Base-by-base conservation (phyloP, 2,329 filamentous ascomycete genomes). In the Exophiala bonariae region DNA sequence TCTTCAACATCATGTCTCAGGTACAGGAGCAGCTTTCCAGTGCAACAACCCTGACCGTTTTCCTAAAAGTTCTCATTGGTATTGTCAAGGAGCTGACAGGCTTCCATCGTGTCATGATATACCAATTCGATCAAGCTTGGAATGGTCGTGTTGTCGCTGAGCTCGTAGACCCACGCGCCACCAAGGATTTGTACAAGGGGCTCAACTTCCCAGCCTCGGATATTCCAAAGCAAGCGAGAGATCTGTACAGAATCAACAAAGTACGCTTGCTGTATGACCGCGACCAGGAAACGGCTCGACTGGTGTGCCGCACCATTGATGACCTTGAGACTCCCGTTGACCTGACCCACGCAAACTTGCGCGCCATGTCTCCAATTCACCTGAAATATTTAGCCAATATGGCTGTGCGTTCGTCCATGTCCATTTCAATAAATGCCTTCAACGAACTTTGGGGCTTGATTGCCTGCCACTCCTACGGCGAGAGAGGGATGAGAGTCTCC, bases 401-500 rank as follows among this genome's bases (percentile, higher is more conserved):
- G 90, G 85, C 84, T 6, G 89, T 95, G 1, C 82, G 89, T n/a
- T 89, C 89, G 0, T 95, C 89, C 55, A 96, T 96, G 89, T 95
- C 89, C 0, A 90, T 96, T 51, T 95, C 89, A 1, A 87, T 96
- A 61, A 93, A 89, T 55, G 87, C 87, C 0, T 93, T 95, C 59
- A 77, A 80, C 57, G 86, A 95, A 58, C 70, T 96, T 0, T 96
- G 90, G 91, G 91, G 90, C 0, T 71, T 96, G 20, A 89, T 96
- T 32, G 83, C 89, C 1, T 95, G 89, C 51, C 90, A 96, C 62
- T 81, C 85, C 0, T 95, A 95, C 59, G 89, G 87, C 0, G 54
- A 68, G 2, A 79, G 78, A 35, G 89, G 89, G 3, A 95, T 93
- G 88, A 79, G 90, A n/a, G 89, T 96, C 0, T 88, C 88, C 0